phyloP scores from a whole-genome alignment of 805 yeast genomes.

The Wickerhamia fluorescens region DNA sequence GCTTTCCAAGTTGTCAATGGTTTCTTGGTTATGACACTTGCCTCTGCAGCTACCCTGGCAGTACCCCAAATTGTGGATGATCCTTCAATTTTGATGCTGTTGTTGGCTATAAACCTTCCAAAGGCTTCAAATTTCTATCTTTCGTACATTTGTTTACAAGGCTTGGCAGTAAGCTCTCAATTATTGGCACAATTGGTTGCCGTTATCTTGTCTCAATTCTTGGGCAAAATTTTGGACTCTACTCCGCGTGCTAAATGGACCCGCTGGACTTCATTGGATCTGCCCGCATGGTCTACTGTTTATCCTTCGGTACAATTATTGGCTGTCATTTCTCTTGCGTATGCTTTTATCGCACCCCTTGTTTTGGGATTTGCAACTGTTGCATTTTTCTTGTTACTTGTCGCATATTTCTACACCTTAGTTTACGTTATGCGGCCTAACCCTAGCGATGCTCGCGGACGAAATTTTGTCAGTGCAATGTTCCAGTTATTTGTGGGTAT shows the following conservation, averaged over 20 bases:
- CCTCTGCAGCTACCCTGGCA: constrained; percentile 27
- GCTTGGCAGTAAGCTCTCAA: constrained; percentile 18
- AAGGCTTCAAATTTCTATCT: constrained; percentile 22
- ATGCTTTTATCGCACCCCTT: constrained; percentile 74
- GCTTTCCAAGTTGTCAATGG: constrained; percentile 26
- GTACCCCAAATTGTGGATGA: constrained; percentile 8
- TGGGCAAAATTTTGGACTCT: constrained; percentile 66
- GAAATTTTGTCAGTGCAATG: constrained; percentile 65
- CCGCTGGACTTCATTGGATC: constrained; percentile 55
- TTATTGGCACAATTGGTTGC: constrained; percentile 32
- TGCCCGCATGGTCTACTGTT: constrained; percentile 73
- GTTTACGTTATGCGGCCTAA: constrained; percentile 55
- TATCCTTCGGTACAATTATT: constrained; percentile 76
- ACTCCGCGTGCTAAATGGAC: constrained; percentile 94
- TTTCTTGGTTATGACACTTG: constrained; percentile 17
- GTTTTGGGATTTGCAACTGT: constrained; percentile 59
- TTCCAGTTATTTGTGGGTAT: constrained; percentile 67
- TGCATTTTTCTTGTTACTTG: constrained; percentile 48
- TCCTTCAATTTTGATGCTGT: constrained; percentile 11
- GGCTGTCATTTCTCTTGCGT: constrained; percentile 64
- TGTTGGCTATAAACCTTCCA: constrained; percentile 18
- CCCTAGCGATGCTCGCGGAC: constrained; percentile 59
- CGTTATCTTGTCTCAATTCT: constrained; percentile 60
- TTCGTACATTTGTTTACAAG: constrained; percentile 18
- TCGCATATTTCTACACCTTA: constrained; percentile 58